Evolutionary conservation across 169 alveolate species (phyloP), one percentile per base, ranked within the genome.

Genomic region (Plasmodium coatneyi): DNA sequence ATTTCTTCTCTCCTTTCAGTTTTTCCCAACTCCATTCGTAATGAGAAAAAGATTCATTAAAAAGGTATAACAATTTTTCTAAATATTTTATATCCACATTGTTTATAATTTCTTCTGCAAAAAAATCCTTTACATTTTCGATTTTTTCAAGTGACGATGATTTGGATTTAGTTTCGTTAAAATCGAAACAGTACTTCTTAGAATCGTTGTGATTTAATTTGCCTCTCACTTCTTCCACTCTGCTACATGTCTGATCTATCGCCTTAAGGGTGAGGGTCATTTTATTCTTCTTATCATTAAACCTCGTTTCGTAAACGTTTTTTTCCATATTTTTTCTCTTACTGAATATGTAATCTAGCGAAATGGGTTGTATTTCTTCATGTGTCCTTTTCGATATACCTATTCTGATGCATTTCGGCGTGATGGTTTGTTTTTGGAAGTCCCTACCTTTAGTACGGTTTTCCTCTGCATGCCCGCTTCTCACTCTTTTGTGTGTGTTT

Each of bases 301-400:
- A 89, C 49, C 82, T 83, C 66, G 36, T 36, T 32, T 89, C 91
- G 71, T 89, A 89, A 5, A 70, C 72, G 34, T 80, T 80, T 43
- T 89, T 81, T 66, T 89, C 90, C 46, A 41, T 19, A 32, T 70
- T 89, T 43, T 89, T 89, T 36, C 82, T 79, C 72, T 80, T 89
- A 70, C 72, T 89, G 71, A 89, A 89, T 89, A 89, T 89, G 76
- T 89, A 89, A 89, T 89, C 94, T 80, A 89, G 82, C 16, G 94
- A 89, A 89, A 89, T 89, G 34, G 71, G 90, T 39, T 80, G 90
- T 28, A 89, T 89, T 89, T 89, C 94, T 89, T 89, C 90, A 89
- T 80, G 72, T 0, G 94, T 89, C 54, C 54, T 89, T 70, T 89
- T 78, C 34, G 94, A 89, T 80, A 89, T 56, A 16, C 94, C 94